Conservation (phyloP, 306 rosid species). For the Astragalus membranaceus region DNA sequence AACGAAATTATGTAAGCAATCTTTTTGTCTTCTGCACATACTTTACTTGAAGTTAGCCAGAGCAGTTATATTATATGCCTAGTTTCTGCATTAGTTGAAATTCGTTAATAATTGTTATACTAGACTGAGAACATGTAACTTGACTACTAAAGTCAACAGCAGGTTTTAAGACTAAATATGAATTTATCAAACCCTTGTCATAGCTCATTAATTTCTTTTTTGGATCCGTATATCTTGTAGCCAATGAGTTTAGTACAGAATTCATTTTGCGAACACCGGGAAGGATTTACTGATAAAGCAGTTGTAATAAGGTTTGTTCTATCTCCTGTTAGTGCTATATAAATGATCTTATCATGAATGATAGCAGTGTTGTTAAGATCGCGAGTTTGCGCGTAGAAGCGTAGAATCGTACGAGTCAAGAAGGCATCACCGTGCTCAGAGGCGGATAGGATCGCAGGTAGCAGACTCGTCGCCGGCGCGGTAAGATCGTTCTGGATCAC, state of each 20-base stretch:
- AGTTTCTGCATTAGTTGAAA: not conserved
- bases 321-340: conserved; percentile 7
- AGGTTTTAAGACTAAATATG: conserved; percentile 9
- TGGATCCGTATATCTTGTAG: conserved; percentile 37
- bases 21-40: conserved; percentile 9
- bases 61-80: conserved; percentile 12
- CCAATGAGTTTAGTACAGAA: conserved; percentile 76
- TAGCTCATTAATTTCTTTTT: conserved; percentile 23
- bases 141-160: not conserved
- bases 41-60: conserved; percentile 1
- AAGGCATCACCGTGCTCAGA: no score
- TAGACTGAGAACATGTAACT: not conserved
- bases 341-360: not conserved
- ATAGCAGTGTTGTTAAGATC: no score
- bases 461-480: no score
- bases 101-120: no score
- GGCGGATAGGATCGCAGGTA: no score
- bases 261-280: conserved; percentile 72
- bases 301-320: conserved; percentile 67
- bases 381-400: no score
- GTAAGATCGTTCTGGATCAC: no score
- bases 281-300: conserved; percentile 91
- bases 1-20: conserved; percentile 79
- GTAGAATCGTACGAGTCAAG: no score
- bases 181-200: conserved; percentile 11